phyloP scores from a whole-genome alignment of 1,284 basidiomycete genomes.

The Puccinia horiana region DNA sequence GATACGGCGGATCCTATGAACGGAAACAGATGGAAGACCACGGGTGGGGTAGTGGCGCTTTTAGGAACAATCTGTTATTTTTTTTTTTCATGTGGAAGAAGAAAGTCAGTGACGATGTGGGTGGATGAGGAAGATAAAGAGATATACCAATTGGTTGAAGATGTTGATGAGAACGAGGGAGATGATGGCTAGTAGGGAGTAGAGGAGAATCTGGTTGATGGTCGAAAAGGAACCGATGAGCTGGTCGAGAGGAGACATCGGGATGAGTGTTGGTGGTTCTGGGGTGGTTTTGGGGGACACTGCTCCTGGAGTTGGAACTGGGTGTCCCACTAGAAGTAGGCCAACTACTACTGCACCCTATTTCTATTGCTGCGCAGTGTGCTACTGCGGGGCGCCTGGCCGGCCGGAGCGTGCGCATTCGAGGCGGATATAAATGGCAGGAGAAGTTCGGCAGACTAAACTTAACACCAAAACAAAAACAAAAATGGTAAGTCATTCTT shows the following conservation, averaged over 20 bases:
- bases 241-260: not conserved
- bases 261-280: not conserved
- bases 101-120: not conserved
- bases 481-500: not conserved
- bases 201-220: not conserved
- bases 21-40: constrained; percentile 77
- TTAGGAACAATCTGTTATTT: constrained; percentile 51
- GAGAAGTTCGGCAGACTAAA: too few species aligned
- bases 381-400: too few species aligned
- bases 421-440: too few species aligned
- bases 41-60: constrained; percentile 64
- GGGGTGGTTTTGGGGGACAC: not conserved
- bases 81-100: not conserved
- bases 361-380: too few species aligned
- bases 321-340: not conserved
- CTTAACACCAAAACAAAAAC: too few species aligned
- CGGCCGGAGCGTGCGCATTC: too few species aligned
- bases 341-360: too few species aligned
- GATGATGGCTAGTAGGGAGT: not conserved
- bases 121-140: not conserved
- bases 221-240: constrained; percentile 7
- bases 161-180: constrained; percentile 4
- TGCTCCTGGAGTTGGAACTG: not conserved
- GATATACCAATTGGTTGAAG: constrained; percentile 10
- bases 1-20: constrained; percentile 71